phyloP scores from a whole-genome alignment of 2,329 filamentous ascomycete species.

The Teratosphaeria zuluensis region DNA sequence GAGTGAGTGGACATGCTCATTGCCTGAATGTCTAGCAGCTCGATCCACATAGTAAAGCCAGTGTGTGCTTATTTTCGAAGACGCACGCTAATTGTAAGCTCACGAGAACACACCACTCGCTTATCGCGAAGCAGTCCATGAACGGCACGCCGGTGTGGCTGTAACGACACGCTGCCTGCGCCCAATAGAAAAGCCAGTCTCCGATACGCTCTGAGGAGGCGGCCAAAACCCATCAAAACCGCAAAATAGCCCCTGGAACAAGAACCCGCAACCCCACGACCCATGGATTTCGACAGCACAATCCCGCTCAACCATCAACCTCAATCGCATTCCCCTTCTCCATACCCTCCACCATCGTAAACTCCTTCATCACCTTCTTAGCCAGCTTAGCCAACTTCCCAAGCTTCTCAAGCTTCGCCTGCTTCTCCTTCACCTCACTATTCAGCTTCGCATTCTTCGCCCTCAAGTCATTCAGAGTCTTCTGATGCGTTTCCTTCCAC shows the following conservation, averaged over 20 bases:
- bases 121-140: not conserved
- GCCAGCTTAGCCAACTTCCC: not conserved
- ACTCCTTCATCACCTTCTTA: not conserved
- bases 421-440: not conserved
- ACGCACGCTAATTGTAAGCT: not conserved
- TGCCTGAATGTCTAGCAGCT: no score
- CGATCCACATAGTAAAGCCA: no score
- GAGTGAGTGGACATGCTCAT: no score
- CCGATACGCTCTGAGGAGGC: not conserved
- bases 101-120: not conserved
- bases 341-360: not conserved
- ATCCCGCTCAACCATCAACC: not conserved
- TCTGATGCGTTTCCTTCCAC: not conserved
- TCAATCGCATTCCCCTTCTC: not conserved
- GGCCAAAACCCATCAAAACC: not conserved
- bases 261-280: not conserved
- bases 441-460: not conserved
- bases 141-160: not conserved
- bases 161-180: not conserved
- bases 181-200: not conserved
- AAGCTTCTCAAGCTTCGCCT: not conserved
- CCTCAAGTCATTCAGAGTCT: not conserved
- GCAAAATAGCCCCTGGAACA: no score
- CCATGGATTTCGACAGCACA: not conserved
- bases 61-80: not conserved